A percentile compares a stretch with the other conserved stretches of the same genome.
Evolutionary conservation across 306 rosid genomes (phyloP).

Genomic region (Rubus parviflorus): DNA sequence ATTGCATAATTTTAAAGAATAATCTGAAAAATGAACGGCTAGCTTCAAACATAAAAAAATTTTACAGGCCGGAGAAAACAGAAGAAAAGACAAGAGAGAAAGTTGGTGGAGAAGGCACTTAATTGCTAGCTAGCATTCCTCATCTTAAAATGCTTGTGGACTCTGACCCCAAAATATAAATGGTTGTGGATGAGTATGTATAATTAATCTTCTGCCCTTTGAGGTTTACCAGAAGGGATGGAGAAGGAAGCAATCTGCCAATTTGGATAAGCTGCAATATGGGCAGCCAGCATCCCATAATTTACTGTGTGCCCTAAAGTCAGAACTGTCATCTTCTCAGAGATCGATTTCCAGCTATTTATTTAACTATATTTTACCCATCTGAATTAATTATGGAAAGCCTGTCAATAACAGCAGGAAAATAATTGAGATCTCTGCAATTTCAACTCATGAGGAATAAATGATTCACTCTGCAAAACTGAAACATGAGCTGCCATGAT

Average conservation of each 20-base stretch:
- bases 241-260: neutral
- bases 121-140: no score
- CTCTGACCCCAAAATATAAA: neutral
- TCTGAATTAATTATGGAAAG: neutral
- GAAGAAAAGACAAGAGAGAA: no score
- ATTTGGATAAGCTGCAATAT: constrained; percentile 12
- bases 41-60: no score
- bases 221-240: constrained; percentile 3
- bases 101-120: no score
- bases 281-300: neutral
- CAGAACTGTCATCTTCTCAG: neutral
- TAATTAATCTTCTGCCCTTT: neutral
- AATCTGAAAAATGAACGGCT: no score
- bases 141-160: neutral
- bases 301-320: neutral
- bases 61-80: no score
- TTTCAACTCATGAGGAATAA: no score
- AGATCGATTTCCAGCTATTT: neutral
- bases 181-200: neutral
- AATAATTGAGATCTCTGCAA: neutral
- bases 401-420: neutral
- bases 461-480: neutral
- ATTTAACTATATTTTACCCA: neutral
- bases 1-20: no score
- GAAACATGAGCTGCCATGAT: neutral